These are phyloP conservation scores for Tetrahymena elliotti DNA, from an alignment of 73 alveolate species.

Conservation along the genomic window DNA sequence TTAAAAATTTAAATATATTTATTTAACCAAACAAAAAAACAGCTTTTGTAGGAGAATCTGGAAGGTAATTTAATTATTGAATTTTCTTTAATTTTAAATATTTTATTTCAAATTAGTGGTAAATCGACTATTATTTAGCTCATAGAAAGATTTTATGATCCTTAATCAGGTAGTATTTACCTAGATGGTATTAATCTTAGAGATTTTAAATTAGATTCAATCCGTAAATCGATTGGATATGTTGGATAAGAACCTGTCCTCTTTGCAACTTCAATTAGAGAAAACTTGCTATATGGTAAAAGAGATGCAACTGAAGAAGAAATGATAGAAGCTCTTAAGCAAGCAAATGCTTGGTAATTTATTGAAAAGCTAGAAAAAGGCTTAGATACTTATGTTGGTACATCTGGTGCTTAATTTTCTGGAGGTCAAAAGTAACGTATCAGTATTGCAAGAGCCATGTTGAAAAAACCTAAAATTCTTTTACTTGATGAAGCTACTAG, in stretches of 20 bases:
- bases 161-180: constrained; percentile 52
- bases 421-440: constrained; percentile 75
- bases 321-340: constrained; percentile 54
- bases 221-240: constrained; percentile 56
- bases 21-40: constrained; percentile 48
- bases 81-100: constrained; percentile 45
- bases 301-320: constrained; percentile 72
- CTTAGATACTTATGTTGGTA: constrained; percentile 51
- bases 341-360: constrained; percentile 63
- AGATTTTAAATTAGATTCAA: constrained; percentile 46
- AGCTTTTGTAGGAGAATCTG: constrained; percentile 65
- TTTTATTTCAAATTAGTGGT: constrained; percentile 56
- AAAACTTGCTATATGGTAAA: constrained; percentile 76
- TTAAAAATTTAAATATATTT: constrained; percentile 42
- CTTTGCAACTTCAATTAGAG: constrained; percentile 72
- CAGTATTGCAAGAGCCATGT: constrained; percentile 74
- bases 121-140: constrained; percentile 63
- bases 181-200: constrained; percentile 59
- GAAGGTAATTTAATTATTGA: constrained; percentile 5
- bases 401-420: constrained; percentile 52
- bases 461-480: constrained; percentile 59
- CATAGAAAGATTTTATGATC: constrained; percentile 75
- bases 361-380: constrained; percentile 44
- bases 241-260: constrained; percentile 76
- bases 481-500: constrained; percentile 73